Evolutionary conservation across 2,329 filamentous ascomycete genomes (phyloP).

Genomic region (Phyllosticta citriasiana): DNA sequence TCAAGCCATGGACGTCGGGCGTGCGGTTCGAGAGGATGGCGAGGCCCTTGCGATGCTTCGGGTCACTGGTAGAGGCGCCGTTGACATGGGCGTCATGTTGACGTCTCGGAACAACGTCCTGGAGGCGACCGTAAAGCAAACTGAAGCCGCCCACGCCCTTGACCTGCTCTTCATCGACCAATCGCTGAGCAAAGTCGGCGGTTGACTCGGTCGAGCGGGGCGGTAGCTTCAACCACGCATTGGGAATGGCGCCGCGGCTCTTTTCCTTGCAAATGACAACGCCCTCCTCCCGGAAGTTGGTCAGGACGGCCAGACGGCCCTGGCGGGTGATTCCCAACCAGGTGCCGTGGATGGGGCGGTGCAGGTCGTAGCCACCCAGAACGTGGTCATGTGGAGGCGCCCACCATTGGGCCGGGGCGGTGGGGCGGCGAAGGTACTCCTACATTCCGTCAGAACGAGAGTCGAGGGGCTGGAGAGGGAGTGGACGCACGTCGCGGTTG

Average conservation of each 20-base stretch:
- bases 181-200: conserved; percentile 41
- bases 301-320: conserved; percentile 52
- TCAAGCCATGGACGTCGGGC: conserved; percentile 38
- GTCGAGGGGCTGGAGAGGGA: background rate
- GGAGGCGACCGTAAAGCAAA: conserved; percentile 47
- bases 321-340: conserved; percentile 54
- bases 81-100: background rate
- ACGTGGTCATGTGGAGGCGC: conserved; percentile 40
- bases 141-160: conserved; percentile 54
- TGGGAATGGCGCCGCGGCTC: conserved; percentile 51
- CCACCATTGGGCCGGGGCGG: conserved; percentile 51
- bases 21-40: conserved; percentile 55
- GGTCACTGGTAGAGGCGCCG: background rate
- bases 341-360: conserved; percentile 49
- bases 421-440: conserved; percentile 55
- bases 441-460: conserved; percentile 16
- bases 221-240: conserved; percentile 44
- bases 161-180: conserved; percentile 45
- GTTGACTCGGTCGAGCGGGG: conserved; percentile 32
- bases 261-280: conserved; percentile 34
- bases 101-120: conserved; percentile 26
- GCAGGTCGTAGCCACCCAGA: conserved; percentile 52
- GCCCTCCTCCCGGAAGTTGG: conserved; percentile 51
- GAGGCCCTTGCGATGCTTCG: conserved; percentile 28
- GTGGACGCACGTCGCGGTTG: conserved; percentile 35